Evolutionary conservation across 257 asterid species (phyloP).

Genomic region (Henckelia pumila): DNA sequence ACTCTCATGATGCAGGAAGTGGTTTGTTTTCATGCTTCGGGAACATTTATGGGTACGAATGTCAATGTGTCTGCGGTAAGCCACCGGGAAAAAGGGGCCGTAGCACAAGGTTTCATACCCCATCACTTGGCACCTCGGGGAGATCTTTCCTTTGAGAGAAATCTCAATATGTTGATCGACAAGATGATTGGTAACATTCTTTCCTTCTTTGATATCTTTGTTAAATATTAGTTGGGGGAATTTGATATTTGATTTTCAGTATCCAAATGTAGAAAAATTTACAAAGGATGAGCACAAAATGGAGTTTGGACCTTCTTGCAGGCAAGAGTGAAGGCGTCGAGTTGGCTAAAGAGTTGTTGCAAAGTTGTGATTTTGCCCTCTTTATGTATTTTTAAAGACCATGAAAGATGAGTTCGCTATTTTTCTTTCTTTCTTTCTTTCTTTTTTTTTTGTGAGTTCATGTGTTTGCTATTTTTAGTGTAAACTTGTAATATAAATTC

Average conservation of each 20-base stretch:
- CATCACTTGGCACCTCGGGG: slow-evolving; percentile 44
- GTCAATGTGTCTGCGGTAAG: slow-evolving; percentile 87
- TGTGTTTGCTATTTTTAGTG: too few species aligned
- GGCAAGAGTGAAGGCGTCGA: background rate
- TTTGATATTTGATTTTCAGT: background rate
- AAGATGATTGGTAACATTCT: background rate
- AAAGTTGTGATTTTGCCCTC: background rate
- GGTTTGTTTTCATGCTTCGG: slow-evolving; percentile 84
- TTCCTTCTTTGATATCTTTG: background rate
- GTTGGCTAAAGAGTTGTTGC: background rate
- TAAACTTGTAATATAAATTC: background rate
- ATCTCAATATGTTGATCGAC: background rate
- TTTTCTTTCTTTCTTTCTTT: too few species aligned
- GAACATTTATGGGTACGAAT: slow-evolving; percentile 61
- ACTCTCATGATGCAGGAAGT: slow-evolving; percentile 21
- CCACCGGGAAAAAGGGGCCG: slow-evolving; percentile 40
- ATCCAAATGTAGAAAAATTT: background rate
- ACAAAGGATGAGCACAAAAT: background rate
- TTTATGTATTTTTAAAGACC: too few species aligned
- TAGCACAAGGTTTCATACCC: slow-evolving; percentile 36
- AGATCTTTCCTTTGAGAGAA: slow-evolving; percentile 44
- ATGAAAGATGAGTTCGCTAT: background rate
- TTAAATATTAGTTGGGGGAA: background rate
- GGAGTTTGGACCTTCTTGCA: background rate
- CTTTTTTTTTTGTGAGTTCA: too few species aligned